Percentiles rank a stretch among this genome's conserved stretches.
Conservation (phyloP, 2,329 filamentous ascomycete species). For the Diaporthe eres region DNA sequence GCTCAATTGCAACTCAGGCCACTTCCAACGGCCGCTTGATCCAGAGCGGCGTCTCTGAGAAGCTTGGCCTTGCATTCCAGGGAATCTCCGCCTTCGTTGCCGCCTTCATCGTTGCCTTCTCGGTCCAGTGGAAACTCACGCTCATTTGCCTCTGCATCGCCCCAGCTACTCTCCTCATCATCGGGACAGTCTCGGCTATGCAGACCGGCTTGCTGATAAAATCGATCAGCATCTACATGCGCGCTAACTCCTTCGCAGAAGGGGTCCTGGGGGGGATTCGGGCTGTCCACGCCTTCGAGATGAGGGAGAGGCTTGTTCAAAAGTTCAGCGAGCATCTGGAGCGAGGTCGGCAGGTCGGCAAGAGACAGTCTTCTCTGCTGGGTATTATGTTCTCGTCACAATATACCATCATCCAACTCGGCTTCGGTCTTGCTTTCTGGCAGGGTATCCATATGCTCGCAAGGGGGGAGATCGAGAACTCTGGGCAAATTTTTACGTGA, state of each 20-base stretch:
- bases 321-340: constrained; percentile 1
- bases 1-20: background rate
- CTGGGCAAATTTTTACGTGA: constrained; percentile 1
- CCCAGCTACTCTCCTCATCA: background rate
- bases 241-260: constrained; percentile 6
- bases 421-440: constrained; percentile 14
- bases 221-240: constrained; percentile 4
- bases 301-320: background rate
- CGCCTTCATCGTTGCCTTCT: background rate
- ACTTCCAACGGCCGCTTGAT: background rate
- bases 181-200: background rate
- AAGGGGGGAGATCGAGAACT: background rate
- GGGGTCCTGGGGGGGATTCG: background rate
- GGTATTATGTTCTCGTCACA: constrained; percentile 17
- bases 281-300: constrained; percentile 5
- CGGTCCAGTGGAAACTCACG: background rate
- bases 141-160: constrained; percentile 5
- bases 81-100: background rate
- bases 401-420: background rate
- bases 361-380: background rate
- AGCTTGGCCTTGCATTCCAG: background rate
- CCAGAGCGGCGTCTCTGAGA: background rate
- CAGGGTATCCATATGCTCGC: constrained; percentile 15
- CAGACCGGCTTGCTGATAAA: background rate
- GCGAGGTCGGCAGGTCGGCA: background rate